A percentile compares a stretch with the other conserved stretches of the same genome.
Conservation (phyloP, 2,329 filamentous ascomycete genomes). For the Aspergillus bombycis region DNA sequence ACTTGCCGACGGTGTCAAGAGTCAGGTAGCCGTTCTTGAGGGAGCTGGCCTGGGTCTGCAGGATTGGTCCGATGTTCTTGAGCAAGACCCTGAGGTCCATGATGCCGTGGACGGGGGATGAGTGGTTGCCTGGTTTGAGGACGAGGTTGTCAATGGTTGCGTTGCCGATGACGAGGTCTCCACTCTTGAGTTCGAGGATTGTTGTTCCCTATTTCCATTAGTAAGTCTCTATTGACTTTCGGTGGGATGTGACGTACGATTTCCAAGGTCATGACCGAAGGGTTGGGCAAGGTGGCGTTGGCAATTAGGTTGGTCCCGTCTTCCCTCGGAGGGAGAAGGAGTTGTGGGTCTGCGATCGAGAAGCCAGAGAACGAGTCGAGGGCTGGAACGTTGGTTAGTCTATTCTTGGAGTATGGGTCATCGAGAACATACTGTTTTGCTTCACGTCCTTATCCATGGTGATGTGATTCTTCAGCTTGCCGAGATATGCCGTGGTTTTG, state of each 20-base stretch:
- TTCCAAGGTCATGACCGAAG: conserved; percentile 57
- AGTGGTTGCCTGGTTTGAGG: conserved; percentile 58
- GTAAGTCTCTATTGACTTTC: not conserved
- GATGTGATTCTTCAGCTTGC: conserved; percentile 37
- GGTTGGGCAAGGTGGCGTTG: conserved; percentile 60
- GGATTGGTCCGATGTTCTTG: conserved; percentile 28
- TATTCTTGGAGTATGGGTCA: not conserved
- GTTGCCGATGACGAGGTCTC: conserved; percentile 53
- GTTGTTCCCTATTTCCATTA: conserved; percentile 50
- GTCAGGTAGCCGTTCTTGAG: conserved; percentile 32
- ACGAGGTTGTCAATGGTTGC: conserved; percentile 54
- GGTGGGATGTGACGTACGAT: conserved; percentile 37
- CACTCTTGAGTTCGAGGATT: conserved; percentile 55
- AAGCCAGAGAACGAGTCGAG: conserved; percentile 57
- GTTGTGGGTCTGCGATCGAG: conserved; percentile 49
- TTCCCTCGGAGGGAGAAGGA: conserved; percentile 45
- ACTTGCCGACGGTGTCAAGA: conserved; percentile 31
- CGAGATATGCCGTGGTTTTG: conserved; percentile 33
- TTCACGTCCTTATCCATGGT: conserved; percentile 38
- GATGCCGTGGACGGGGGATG: conserved; percentile 50
- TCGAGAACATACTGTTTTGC: conserved; percentile 35
- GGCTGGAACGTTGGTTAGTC: conserved; percentile 39
- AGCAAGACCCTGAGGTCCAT: conserved; percentile 50
- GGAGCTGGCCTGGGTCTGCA: conserved; percentile 28
- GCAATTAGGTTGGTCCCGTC: conserved; percentile 59